phyloP scores from a whole-genome alignment of 2,329 filamentous ascomycete genomes.

The Xylariaceae sp. region DNA sequence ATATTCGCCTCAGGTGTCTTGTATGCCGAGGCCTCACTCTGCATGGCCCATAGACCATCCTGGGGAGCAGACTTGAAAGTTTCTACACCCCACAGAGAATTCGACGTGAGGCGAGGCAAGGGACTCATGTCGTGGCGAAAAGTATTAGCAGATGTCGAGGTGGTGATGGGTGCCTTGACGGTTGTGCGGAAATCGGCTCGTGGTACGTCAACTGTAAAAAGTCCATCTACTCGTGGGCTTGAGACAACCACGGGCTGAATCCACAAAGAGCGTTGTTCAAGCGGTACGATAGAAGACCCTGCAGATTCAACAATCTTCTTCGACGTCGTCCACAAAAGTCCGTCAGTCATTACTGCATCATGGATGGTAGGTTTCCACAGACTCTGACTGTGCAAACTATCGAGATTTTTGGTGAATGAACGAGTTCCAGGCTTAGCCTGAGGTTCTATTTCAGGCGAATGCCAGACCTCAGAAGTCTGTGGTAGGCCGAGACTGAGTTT shows the following conservation, averaged over 20 bases:
- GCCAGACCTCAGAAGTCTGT: conserved; percentile 29
- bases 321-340: not conserved
- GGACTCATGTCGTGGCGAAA: not conserved
- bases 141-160: not conserved
- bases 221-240: not conserved
- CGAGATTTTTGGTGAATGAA: not conserved
- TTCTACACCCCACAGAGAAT: conserved; percentile 3
- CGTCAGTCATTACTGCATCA: not conserved
- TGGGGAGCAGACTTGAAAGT: not conserved
- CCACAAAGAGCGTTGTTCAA: conserved; percentile 1
- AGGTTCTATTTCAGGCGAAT: not conserved
- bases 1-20: not conserved
- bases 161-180: conserved; percentile 4
- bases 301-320: too few species aligned
- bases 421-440: not conserved
- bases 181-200: conserved; percentile 4
- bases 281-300: not conserved
- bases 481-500: conserved; percentile 22
- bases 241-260: not conserved
- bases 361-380: conserved; percentile 31
- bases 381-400: conserved; percentile 33
- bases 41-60: conserved; percentile 1
- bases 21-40: too few species aligned
- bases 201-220: conserved; percentile 1
- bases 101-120: conserved; percentile 3